Base-by-base conservation (phyloP, 768 basidiomycete genomes). In the Porpolomopsis calyptriformis region DNA sequence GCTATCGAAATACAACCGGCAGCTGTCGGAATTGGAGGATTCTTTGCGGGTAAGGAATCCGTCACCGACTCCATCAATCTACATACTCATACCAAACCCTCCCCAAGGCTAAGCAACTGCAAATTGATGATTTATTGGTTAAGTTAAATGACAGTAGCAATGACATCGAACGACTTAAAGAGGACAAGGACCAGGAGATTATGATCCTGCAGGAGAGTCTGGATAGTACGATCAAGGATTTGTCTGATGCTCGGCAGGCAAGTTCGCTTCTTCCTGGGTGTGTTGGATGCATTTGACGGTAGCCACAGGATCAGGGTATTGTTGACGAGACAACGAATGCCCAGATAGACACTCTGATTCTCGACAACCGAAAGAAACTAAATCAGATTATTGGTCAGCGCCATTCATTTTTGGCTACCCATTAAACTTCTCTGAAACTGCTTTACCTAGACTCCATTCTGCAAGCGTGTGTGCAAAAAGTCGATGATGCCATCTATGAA, bases 181-280 rank as follows among this genome's bases (percentile, higher is more conserved):
- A 98, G 11, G 96, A 99, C 68, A 97, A 97, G 67, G 96, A 98
- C 59, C 83, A 93, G 60, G 96, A 99, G 63, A 87, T 98, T 41
- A 72, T 84, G 60, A 93, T 98, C 59, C 73, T 97, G 53, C 91
- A 97, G 60, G 94, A 92, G 63, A 85, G 90, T 29, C 83, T 98
- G 83, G 93, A 97, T 56, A 78, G 73, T 49, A 94, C 92, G 18
- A 80, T 98, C 38, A 79, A 88, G 49, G 81, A 91, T 55, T 70
- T 98, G 34, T 80, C 80, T 26, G 90, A 97, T 27, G 73, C 85
- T 20, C 86, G 92, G 56, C 78, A 90, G 72, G 92, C 89, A 57
- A 50, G 66, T 54, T 27, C 19, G 29, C 29, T 44, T 31, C 8
- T 43, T 53, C 18, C 51, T 40, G 24, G 16, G 18, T 12, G 9